Base-by-base conservation (phyloP, 2,329 filamentous ascomycete species). In the Alternaria triticimaculans region DNA sequence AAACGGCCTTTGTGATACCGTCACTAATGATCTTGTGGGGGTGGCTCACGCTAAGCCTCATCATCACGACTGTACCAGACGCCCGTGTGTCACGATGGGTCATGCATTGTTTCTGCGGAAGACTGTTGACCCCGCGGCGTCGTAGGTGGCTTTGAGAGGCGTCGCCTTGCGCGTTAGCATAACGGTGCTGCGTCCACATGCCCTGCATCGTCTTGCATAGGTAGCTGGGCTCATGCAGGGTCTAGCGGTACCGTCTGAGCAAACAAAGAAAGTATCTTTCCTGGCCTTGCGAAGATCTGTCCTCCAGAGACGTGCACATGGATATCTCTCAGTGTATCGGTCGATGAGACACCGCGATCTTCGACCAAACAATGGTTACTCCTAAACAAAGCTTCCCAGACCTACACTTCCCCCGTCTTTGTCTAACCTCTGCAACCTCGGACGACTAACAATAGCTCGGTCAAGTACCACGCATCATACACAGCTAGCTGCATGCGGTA, bases 381-480 rank as follows among this genome's bases (percentile, higher is more conserved):
- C 20, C 14, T 10, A 9, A 9, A n/a, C 20, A 51, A 21, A 18
- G 28, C 28, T 18, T 6, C 3, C 26, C 14, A 21, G 12, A 8
- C 2, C 1, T 30, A 30, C 6, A 33, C 4, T 3, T 7, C 11
- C 11, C 9, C 2, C 26, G 5, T 8, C 18, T 51, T 41, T 53
- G 20, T 53, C 14, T 15, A 14, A 25, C 20, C 0, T 21, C 7
- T 53, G 30, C 23, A 7, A 25, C 25, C 11, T 20, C 25, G 25
- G 14, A 18, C 25, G 25, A 30, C 46, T 50, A 28, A 53, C 20
- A 25, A n/a, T 23, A 53, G 49, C 30, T 21, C 11, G 8, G 2
- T 5, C 49, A 37, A 41, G 49, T 53, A 53, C 49, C 30, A 51
- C 49, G 18, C 14, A 53, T 25, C 14, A 25, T 18, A 53, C 49